Base-by-base conservation (phyloP, 2,329 filamentous ascomycete genomes). In the Metarhizium album region DNA sequence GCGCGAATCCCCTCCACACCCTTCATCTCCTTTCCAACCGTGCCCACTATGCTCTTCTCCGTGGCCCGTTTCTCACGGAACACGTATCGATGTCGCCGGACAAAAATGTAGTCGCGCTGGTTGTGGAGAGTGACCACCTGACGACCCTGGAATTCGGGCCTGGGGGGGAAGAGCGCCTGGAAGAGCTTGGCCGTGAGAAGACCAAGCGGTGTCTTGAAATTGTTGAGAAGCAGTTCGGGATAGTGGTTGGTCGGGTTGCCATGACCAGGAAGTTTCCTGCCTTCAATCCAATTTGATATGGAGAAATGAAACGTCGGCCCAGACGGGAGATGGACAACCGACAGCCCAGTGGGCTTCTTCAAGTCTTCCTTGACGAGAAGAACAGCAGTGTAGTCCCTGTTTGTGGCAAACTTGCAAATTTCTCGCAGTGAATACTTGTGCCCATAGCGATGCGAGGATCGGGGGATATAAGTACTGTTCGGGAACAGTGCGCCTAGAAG, bases 41-140 rank as follows among this genome's bases (percentile, higher is more conserved):
- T 74, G 3, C 80, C 87, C 4, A 87, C 78, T 1, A 96, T 87
- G 50, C 82, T 84, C 73, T 95, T 96, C 71, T 97, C 93, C 0
- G 84, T 90, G 51, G 81, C 75, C 11, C 85, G 77, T 73, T 93
- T 95, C 53, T 97, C 89, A 14, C 93, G 80, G 71, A 98, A 96
- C 1, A 95, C 79, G 63, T 98, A 98, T 45, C 93, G 78, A 67
- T 97, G 90, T 37, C 90, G 76, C 4, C 93, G 78, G 48, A 97
- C 78, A 66, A 98, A 98, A 59, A 97, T 93, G 67, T 91, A 97
- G 68, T 97, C 91, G 56, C 91, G 84, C 72, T 95, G 90, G 60
- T 96, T 96, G 68, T 96, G 90, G 48, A 96, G 70, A 1, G 91
- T 96, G 8, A 96, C 82, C 1, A 96, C 90, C 62, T 96, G 90